Conservation (phyloP, 768 basidiomycete genomes). For the Mycena vitilis region DNA sequence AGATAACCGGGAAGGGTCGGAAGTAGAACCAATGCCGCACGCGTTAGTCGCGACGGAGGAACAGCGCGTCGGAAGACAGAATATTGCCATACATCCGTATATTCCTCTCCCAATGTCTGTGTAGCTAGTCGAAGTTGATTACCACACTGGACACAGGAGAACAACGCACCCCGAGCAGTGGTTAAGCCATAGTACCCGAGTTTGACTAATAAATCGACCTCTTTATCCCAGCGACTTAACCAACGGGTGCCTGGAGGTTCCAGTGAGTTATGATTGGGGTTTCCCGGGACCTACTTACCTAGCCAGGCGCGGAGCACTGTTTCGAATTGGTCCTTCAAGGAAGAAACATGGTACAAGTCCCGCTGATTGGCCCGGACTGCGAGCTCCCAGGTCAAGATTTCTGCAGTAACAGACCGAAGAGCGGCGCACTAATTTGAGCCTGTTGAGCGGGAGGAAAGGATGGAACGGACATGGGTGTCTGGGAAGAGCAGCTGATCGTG, state of each 20-base stretch:
- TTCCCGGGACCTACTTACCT: slow-evolving; percentile 57
- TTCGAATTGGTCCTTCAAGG: slow-evolving; percentile 81
- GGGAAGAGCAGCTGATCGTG: slow-evolving; percentile 14
- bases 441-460: slow-evolving; percentile 83
- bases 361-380: slow-evolving; percentile 88
- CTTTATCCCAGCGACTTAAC: slow-evolving; percentile 84
- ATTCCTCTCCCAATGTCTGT: slow-evolving; percentile 92
- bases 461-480: slow-evolving; percentile 41
- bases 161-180: slow-evolving; percentile 71
- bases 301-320: slow-evolving; percentile 81
- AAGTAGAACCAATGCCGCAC: slow-evolving; percentile 70
- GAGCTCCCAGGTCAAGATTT: slow-evolving; percentile 28
- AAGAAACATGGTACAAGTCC: slow-evolving; percentile 81
- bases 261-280: slow-evolving; percentile 18
- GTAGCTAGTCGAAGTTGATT: slow-evolving; percentile 57
- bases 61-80: slow-evolving; percentile 52
- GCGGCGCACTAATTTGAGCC: slow-evolving; percentile 85
- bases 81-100: slow-evolving; percentile 86
- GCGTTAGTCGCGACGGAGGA: slow-evolving; percentile 59
- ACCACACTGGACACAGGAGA: slow-evolving; percentile 5
- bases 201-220: slow-evolving; percentile 76
- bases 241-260: slow-evolving; percentile 76
- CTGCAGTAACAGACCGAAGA: slow-evolving; percentile 1
- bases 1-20: slow-evolving; percentile 75
- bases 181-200: slow-evolving; percentile 81